Base-by-base conservation (phyloP, 352 stramenopile species). In the Globisporangium camurandrum region DNA sequence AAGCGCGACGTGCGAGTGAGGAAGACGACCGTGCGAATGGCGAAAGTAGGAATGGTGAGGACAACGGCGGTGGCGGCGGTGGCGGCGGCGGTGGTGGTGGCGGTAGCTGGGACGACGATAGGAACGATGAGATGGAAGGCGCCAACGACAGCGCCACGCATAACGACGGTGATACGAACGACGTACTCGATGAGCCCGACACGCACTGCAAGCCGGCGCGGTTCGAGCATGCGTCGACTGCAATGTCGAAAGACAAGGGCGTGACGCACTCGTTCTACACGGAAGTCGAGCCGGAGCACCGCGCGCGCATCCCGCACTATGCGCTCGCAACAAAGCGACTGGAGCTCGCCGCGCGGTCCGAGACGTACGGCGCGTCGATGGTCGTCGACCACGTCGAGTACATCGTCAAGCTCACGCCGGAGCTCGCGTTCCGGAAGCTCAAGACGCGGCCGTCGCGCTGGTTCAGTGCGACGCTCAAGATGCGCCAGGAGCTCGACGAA, bases 381-480 rank as follows among this genome's bases (percentile, higher is more conserved):
- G 61, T 87, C 17, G 67, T 71, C 16, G 64, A 81, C 14, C 51
- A 59, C 1, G 68, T 82, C 22, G 77, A 89, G 52, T 91, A 82
- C 52, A 88, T 83, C 22, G 51, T 87, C 24, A 63, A 69, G 8
- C 33, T 92, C 37, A 81, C 65, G 1, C 55, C 61, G 4, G 64
- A 77, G 38, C 58, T 92, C 37, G 54, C 83, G 56, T 57, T 89
- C 12, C 66, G 71, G 12, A 84, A 80, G 37, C 49, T 86, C 33
- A 72, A 67, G 34, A 87, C 77, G 1, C 75, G 77, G 1, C 65
- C 80, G 30, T 72, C 63, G 20, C 73, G 80, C 3, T 92, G 77
- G 80, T 85, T 92, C 49, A 87, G 69, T 42, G 58, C 77, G 17
- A 92, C 80, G 40, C 53, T 92, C 36, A 92, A 92, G 57, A 89